Evolutionary conservation across 768 basidiomycete species (phyloP).

Genomic region (Suillus decipiens): DNA sequence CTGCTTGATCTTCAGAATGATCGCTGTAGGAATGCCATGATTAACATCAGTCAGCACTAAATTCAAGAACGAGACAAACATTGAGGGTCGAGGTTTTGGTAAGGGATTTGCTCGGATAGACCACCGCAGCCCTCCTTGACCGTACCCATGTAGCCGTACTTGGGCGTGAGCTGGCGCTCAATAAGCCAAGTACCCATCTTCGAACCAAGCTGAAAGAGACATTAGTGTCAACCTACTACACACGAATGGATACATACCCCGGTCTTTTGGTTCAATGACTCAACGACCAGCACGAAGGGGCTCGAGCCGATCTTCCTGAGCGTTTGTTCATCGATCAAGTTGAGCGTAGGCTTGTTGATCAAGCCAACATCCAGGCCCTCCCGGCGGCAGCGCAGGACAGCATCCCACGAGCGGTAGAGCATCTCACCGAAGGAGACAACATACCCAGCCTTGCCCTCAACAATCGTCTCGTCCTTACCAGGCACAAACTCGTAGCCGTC

Average conservation of each 20-base stretch:
- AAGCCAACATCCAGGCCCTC: constrained; percentile 79
- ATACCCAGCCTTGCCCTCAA: constrained; percentile 77
- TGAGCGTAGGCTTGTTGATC: constrained; percentile 85
- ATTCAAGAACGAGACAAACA: constrained; percentile 44
- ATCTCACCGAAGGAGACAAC: constrained; percentile 88
- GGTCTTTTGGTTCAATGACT: constrained; percentile 88
- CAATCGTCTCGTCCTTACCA: constrained; percentile 82
- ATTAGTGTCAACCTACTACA: neutral
- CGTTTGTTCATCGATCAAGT: constrained; percentile 79
- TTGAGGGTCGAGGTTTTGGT: constrained; percentile 79
- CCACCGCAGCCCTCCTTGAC: constrained; percentile 78
- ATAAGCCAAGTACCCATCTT: constrained; percentile 87
- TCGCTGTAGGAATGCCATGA: constrained; percentile 32
- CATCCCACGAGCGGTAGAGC: constrained; percentile 83
- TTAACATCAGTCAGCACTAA: neutral
- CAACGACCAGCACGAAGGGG: constrained; percentile 81
- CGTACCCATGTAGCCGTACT: constrained; percentile 79
- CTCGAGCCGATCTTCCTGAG: constrained; percentile 72
- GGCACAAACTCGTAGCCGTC: constrained; percentile 77
- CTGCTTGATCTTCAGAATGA: constrained; percentile 46
- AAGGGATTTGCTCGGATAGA: constrained; percentile 81
- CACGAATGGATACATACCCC: constrained; percentile 44
- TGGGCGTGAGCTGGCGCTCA: constrained; percentile 78
- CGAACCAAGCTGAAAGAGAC: constrained; percentile 58
- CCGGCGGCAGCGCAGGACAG: constrained; percentile 71